Evolutionary conservation across 2,329 filamentous ascomycete species (phyloP), one percentile per base, ranked within the genome.

Genomic region (Fonsecaea pedrosoi): DNA sequence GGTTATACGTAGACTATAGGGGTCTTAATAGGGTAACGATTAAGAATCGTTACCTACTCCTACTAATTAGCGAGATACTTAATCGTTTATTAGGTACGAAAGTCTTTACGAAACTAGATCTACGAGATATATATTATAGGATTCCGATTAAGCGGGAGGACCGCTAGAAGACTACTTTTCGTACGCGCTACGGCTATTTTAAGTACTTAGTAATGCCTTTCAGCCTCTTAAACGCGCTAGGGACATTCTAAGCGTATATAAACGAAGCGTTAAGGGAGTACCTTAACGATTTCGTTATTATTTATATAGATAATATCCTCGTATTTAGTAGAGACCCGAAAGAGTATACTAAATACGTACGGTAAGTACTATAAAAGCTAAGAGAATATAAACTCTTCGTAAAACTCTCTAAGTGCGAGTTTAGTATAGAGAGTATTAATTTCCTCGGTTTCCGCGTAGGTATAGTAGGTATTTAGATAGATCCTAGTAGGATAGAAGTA

Each of bases 191-290:
- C 54, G 63, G 70, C 4, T 56, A 73, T 34, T 79, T 69, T 66
- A 67, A 78, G 56, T 78, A 76, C 60, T 50, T 73, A 34, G 60
- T 78, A n/a, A 76, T 77, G 61, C 69, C 67, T 13, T 78, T 78
- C 64, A 66, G 71, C 1, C 55, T 78, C 37, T 73, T 60, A 9
- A 73, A 72, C 30, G 30, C 58, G 5, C 32, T 21, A 37, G 32
- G 12, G 1, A 37, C 42, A 2, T 61, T 61, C n/a, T 13, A 61
- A 12, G 18, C 30, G 8, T 54, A 37, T 21, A 50, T 61, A 37
- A 61, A 61, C 9, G 1, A 61, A 4, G 21, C 34, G 7, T 32
- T 61, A 9, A 2, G 18, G 10, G 21, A 18, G 7, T n/a, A 70
- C 62, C 9, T 64, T 10, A 34, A 64, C 37, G 25, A 12, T 9